phyloP scores from a whole-genome alignment of 768 basidiomycete genomes.

The Gyrodon lividus region DNA sequence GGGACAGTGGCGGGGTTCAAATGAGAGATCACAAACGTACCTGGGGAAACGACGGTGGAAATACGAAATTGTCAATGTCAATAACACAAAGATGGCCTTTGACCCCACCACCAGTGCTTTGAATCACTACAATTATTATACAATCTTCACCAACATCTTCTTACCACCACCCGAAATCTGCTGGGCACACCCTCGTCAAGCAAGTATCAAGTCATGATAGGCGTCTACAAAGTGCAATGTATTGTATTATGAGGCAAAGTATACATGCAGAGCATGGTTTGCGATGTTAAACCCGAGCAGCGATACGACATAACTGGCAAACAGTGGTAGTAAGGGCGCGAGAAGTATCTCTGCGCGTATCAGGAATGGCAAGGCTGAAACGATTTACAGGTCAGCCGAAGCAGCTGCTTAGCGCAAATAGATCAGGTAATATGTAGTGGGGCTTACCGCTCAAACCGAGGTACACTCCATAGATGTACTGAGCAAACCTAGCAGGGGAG shows the following conservation, averaged over 20 bases:
- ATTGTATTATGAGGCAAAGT: conserved; percentile 58
- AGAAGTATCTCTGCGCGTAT: conserved; percentile 86
- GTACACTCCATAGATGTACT: conserved; percentile 91
- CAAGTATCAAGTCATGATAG: neutral
- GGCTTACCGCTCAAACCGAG: conserved; percentile 75
- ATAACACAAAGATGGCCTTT: no score
- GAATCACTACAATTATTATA: no score
- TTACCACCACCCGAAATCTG: neutral
- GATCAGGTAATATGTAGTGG: conserved; percentile 1
- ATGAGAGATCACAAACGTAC: conserved; percentile 16
- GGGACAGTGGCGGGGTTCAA: conserved; percentile 28
- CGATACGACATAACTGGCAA: conserved; percentile 82
- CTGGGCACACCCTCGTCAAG: neutral
- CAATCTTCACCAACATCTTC: neutral
- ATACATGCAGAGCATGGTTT: conserved; percentile 71
- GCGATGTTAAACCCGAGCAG: conserved; percentile 91
- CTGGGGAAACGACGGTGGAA: no score
- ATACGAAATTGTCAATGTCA: neutral
- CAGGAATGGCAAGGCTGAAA: conserved; percentile 87
- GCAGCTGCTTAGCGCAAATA: conserved; percentile 5
- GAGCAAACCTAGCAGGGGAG: conserved; percentile 59
- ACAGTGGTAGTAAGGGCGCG: conserved; percentile 85
- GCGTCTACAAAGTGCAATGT: neutral
- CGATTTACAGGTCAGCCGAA: conserved; percentile 8
- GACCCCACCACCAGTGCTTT: no score